A percentile compares a stretch with the other conserved stretches of the same genome.
These are phyloP conservation scores for Saccharomyces hybrid DNA, from an alignment of 1,139 yeast genomes.

Conservation along the genomic window DNA sequence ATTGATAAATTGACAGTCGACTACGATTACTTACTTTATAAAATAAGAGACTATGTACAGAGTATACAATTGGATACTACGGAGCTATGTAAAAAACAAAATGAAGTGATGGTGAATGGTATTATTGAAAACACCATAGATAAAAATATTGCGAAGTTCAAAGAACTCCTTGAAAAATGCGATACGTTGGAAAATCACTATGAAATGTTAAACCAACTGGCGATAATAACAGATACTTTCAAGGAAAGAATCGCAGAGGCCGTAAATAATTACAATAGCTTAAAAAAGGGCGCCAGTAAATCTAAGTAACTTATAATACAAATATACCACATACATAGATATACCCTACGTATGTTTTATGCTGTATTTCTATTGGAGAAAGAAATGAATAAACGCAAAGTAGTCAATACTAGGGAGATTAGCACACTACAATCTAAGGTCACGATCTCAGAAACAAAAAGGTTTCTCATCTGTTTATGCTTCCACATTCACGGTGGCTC, in stretches of 20 bases:
- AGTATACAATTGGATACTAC: slow-evolving; percentile 36
- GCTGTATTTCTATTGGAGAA: neutral
- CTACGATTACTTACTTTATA: slow-evolving; percentile 56
- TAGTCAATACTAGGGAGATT: neutral
- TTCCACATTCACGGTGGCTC: neutral
- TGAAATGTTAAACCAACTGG: slow-evolving; percentile 58
- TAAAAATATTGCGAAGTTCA: slow-evolving; percentile 39
- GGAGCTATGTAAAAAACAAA: slow-evolving; percentile 31
- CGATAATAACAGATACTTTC: slow-evolving; percentile 24
- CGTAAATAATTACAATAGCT: slow-evolving; percentile 12
- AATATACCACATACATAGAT: neutral
- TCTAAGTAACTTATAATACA: slow-evolving; percentile 1
- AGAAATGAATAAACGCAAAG: neutral
- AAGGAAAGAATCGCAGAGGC: slow-evolving; percentile 22
- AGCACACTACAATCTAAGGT: neutral
- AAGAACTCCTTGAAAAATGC: slow-evolving; percentile 42
- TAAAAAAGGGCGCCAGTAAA: slow-evolving; percentile 3
- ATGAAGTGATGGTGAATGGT: slow-evolving; percentile 28
- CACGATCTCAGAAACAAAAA: neutral
- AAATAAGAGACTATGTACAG: slow-evolving; percentile 48
- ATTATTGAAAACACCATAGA: slow-evolving; percentile 37
- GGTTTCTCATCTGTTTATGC: neutral
- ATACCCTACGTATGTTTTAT: neutral
- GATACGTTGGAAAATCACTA: slow-evolving; percentile 54
- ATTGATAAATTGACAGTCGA: slow-evolving; percentile 50